Evolutionary conservation across 176 grass and related monocot genomes (phyloP), one percentile per base, ranked within the genome.

Genomic region (Eragrostis nindensis): DNA sequence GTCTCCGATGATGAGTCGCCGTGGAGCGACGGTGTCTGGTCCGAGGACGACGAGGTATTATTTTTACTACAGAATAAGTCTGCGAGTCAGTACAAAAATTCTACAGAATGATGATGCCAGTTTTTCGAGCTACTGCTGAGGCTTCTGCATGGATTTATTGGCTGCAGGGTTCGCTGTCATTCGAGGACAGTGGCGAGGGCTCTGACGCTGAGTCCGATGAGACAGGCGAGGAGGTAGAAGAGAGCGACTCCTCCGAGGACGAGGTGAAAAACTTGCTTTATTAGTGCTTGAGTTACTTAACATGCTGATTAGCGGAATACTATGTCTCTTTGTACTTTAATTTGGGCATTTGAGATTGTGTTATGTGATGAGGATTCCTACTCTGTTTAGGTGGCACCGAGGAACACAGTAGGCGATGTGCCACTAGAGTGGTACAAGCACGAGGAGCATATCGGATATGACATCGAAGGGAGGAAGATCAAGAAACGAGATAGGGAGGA

Each of bases 231-330:
- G 49, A 68, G 1, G 71, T 22, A 16, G 94, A 84, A 68, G 92
- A 97, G 89, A 94, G 92, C 39, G 94, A 97, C 86, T 97, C 94
- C 27, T 97, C 94, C 0, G 91, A 92, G 85, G 94, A 97, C 29
- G 92, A 97, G 94, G 94, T 94, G 79, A 87, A 5, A 2, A 14
- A 26, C 44, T 64, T 46, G 11, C 60, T 12, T 46, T 5, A 17
- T 8, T 78, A 22, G 6, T 64, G 12, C 18, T 73, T 56, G 8
- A 44, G 5, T 70, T 70, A 24, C n/a, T 81, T 41, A 21, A 54
- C 27, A 1, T 78, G 63, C 56, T 44, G 36, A 40, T 84, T 66
- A 19, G 11, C 32, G 26, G 17, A 39, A 44, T 27, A 12, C 17
- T 60, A 32, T n/a, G 38, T 16, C 14, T 7, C 47, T 17, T 25